A percentile compares a stretch with the other conserved stretches of the same genome.
These are phyloP conservation scores for Mollisia scopiformis DNA, from an alignment of 2,329 filamentous ascomycete genomes.

Conservation along the genomic window DNA sequence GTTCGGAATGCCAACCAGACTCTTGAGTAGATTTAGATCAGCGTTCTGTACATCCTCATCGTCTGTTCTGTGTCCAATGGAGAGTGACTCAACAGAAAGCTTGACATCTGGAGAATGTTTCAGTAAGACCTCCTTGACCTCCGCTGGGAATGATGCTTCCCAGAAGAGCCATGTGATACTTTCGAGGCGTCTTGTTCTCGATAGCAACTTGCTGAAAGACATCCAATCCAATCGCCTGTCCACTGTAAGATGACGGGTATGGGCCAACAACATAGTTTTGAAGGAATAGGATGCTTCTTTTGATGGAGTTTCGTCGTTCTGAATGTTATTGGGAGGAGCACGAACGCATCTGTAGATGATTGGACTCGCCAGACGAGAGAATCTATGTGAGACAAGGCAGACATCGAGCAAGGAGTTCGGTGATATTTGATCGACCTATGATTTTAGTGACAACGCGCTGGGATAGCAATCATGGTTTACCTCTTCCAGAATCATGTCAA, in stretches of 20 bases:
- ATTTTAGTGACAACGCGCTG: background rate
- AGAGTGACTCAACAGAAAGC: background rate
- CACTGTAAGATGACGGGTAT: background rate
- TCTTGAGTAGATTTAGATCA: background rate
- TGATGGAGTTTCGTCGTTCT: background rate
- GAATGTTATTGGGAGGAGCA: too few species aligned
- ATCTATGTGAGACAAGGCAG: background rate
- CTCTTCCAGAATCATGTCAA: conserved; percentile 5
- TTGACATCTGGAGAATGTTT: background rate
- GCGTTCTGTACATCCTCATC: background rate
- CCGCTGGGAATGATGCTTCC: background rate
- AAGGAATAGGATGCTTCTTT: background rate
- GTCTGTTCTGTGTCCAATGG: background rate
- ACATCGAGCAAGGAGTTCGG: background rate
- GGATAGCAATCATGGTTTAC: background rate
- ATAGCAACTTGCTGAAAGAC: background rate
- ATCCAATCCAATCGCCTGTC: background rate
- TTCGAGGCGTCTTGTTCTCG: background rate
- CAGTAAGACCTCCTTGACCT: background rate
- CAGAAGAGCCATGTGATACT: background rate
- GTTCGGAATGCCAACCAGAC: background rate
- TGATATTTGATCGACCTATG: background rate
- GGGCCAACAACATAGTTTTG: background rate
- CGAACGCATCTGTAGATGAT: background rate
- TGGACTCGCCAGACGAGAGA: background rate